A percentile compares a stretch with the other conserved stretches of the same genome.
Conservation (phyloP, 176 grass and related monocot species). For the Oryza longistaminata region DNA sequence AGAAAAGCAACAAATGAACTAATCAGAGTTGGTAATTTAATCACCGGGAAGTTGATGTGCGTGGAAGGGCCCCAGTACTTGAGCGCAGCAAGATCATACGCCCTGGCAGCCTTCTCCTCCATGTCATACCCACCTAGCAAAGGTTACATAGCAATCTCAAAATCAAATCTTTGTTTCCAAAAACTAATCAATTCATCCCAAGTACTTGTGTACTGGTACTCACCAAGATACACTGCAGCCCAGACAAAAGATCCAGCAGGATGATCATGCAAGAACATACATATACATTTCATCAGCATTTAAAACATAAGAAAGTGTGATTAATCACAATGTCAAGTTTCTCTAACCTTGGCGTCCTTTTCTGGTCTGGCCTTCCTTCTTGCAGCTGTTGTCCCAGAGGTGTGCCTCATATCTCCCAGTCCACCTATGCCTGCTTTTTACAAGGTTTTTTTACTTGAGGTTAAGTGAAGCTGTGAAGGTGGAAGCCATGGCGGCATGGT, state of each 20-base stretch:
- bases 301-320: not conserved
- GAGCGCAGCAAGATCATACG: conserved; percentile 80
- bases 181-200: not conserved
- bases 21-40: not conserved
- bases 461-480: not conserved
- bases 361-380: conserved; percentile 95
- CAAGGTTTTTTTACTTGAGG: not conserved
- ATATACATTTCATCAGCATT: conserved; percentile 24
- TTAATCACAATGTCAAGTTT: not conserved
- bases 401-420: conserved; percentile 99
- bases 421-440: conserved; percentile 95
- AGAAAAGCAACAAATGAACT: too few species aligned
- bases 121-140: conserved; percentile 86
- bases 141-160: not conserved
- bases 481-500: not conserved
- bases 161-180: not conserved
- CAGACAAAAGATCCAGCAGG: conserved; percentile 30
- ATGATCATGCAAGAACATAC: conserved; percentile 1
- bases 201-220: not conserved
- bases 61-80: conserved; percentile 76
- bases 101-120: conserved; percentile 85
- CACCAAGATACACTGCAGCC: conserved; percentile 97
- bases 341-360: conserved; percentile 90
- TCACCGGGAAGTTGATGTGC: conserved; percentile 73
- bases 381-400: conserved; percentile 99